phyloP scores from a whole-genome alignment of 2,329 filamentous ascomycete genomes.

The Neonectria neomacrospora region DNA sequence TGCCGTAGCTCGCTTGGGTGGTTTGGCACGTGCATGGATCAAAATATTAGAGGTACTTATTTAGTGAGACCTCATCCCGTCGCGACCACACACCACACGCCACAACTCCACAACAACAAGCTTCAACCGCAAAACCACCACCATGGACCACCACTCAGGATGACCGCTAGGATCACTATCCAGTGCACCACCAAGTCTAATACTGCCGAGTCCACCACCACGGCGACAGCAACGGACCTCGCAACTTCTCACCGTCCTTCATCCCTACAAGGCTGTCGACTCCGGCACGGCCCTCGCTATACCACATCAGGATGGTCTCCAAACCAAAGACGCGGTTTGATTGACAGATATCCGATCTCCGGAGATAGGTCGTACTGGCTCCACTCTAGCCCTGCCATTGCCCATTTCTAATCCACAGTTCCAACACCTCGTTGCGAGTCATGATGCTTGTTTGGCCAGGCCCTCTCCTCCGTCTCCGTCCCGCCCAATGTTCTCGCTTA shows the following conservation, averaged over 20 bases:
- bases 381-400: constrained; percentile 9
- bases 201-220: background rate
- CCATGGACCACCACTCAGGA: background rate
- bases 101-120: background rate
- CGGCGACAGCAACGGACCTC: background rate
- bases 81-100: background rate
- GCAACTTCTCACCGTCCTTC: background rate
- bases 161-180: background rate
- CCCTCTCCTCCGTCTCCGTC: constrained; percentile 24
- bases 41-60: constrained; percentile 2
- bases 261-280: constrained; percentile 1
- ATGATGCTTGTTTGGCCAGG: constrained; percentile 35
- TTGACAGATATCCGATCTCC: constrained; percentile 17
- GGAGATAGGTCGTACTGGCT: constrained; percentile 2
- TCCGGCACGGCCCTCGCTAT: constrained; percentile 9
- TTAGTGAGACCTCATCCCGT: constrained; percentile 6
- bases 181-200: background rate
- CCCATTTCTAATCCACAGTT: constrained; percentile 2
- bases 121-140: background rate
- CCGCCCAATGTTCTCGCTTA: constrained; percentile 14
- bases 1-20: background rate
- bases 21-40: constrained; percentile 1
- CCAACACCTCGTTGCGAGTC: constrained; percentile 7
- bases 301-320: constrained; percentile 15
- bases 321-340: constrained; percentile 12